phyloP scores from a whole-genome alignment of 192 early-diverging fungal genomes.

The Pecoramyces ruminantium region DNA sequence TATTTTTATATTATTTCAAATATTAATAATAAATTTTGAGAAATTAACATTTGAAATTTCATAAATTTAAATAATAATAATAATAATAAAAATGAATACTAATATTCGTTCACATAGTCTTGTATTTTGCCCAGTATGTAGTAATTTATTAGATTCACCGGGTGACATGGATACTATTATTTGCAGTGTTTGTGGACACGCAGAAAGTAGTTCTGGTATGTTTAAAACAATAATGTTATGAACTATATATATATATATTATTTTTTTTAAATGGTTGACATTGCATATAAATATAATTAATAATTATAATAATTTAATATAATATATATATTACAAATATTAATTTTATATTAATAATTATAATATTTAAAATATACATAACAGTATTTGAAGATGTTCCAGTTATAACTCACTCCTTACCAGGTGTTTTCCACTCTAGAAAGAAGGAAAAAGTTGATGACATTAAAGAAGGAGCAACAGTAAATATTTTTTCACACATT shows the following conservation, averaged over 20 bases:
- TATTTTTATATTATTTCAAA: not conserved
- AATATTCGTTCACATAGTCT: constrained; percentile 15
- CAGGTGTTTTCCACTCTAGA: not conserved
- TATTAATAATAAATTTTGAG: not conserved
- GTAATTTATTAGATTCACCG: constrained; percentile 75
- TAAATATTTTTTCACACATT: not conserved
- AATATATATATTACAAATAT: too few relatives aligned
- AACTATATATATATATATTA: too few relatives aligned
- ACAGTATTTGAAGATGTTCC: not conserved
- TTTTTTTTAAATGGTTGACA: too few relatives aligned
- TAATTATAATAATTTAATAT: too few relatives aligned
- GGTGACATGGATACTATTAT: constrained; percentile 58
- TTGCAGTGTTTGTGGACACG: constrained; percentile 64
- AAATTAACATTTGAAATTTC: not conserved
- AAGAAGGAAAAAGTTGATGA: not conserved
- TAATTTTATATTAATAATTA: not conserved
- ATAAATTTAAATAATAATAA: not conserved
- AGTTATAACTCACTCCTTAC: not conserved
- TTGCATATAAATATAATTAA: too few relatives aligned
- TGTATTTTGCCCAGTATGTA: constrained; percentile 81
- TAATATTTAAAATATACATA: too few relatives aligned
- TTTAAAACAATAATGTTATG: too few relatives aligned
- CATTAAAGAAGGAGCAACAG: not conserved
- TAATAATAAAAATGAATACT: not conserved
- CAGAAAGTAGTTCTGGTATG: constrained; percentile 39